Conservation (phyloP, 805 yeast species). For the Yarrowia sp. region DNA sequence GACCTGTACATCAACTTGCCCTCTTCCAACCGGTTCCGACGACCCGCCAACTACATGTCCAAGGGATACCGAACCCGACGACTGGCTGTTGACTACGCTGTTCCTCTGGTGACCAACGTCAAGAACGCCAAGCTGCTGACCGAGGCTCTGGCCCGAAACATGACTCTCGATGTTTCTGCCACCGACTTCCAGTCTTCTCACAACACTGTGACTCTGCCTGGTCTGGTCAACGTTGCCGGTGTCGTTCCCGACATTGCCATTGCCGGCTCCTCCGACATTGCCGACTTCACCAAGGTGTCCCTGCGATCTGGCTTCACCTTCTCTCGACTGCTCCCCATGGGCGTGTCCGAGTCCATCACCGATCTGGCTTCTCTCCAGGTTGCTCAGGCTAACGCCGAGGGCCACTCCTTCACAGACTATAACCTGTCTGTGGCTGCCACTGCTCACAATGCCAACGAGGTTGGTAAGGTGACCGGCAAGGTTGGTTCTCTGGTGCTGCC, state of each 20-base stretch:
- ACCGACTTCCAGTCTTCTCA: conserved; percentile 92
- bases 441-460: conserved; percentile 66
- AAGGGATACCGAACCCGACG: conserved; percentile 98
- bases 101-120: conserved; percentile 96
- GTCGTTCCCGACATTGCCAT: conserved; percentile 72
- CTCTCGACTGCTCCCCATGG: conserved; percentile 78
- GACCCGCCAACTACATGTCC: conserved; percentile 98
- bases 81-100: conserved; percentile 99
- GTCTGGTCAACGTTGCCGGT: conserved; percentile 81
- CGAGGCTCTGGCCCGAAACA: conserved; percentile 82
- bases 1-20: conserved; percentile 97
- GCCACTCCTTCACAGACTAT: conserved; percentile 76
- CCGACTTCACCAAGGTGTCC: conserved; percentile 70
- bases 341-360: conserved; percentile 66
- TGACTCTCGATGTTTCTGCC: conserved; percentile 66
- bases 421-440: conserved; percentile 85
- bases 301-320: conserved; percentile 89
- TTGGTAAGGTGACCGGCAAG: conserved; percentile 64
- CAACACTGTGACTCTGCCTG: conserved; percentile 81
- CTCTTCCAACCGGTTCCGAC: conserved; percentile 94
- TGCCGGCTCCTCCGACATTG: conserved; percentile 62
- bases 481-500: conserved; percentile 86
- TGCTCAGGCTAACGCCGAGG: conserved; percentile 63
- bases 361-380: conserved; percentile 70
- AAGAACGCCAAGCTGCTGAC: conserved; percentile 94